Evolutionary conservation across 1,284 basidiomycete species (phyloP).

Genomic region (Pascua sp.): DNA sequence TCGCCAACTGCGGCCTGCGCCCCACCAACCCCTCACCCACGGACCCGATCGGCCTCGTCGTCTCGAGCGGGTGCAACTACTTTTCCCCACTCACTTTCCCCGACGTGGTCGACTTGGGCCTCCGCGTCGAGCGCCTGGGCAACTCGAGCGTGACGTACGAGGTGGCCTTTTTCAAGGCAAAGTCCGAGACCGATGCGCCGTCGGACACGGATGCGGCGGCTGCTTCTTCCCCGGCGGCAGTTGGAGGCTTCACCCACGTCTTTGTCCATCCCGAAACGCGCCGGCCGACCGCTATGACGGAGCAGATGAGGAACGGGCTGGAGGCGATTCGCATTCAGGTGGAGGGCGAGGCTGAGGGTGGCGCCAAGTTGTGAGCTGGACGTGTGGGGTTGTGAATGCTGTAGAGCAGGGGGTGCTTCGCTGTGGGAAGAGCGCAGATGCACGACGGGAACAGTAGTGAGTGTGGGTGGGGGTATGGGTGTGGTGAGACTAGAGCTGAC

Average conservation of each 20-base stretch:
- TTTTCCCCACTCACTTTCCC: conserved; percentile 16
- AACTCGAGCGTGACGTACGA: conserved; percentile 18
- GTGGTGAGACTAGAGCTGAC: no score
- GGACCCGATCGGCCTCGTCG: conserved; percentile 20
- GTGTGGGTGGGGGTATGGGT: no score
- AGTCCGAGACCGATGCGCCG: conserved; percentile 3
- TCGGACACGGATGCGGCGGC: background rate
- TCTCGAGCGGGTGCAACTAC: conserved; percentile 17
- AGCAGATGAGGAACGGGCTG: conserved; percentile 12
- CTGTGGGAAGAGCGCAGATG: conserved; percentile 35
- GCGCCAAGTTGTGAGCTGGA: conserved; percentile 2
- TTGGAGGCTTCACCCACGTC: conserved; percentile 20
- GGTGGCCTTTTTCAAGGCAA: conserved; percentile 12
- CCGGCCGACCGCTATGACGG: conserved; percentile 13
- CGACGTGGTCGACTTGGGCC: conserved; percentile 16
- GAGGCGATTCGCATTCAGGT: conserved; percentile 1
- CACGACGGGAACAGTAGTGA: no score
- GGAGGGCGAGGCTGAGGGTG: background rate
- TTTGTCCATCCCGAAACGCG: conserved; percentile 16
- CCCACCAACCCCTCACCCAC: conserved; percentile 9
- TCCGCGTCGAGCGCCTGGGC: conserved; percentile 18
- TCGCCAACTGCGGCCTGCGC: conserved; percentile 15
- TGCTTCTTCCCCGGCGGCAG: conserved; percentile 3
- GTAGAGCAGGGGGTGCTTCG: no score
- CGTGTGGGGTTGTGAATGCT: no score